Percentiles rank a stretch among this genome's conserved stretches.
Conservation (phyloP, 805 yeast species). For the Yamadazyma akitaensis region DNA sequence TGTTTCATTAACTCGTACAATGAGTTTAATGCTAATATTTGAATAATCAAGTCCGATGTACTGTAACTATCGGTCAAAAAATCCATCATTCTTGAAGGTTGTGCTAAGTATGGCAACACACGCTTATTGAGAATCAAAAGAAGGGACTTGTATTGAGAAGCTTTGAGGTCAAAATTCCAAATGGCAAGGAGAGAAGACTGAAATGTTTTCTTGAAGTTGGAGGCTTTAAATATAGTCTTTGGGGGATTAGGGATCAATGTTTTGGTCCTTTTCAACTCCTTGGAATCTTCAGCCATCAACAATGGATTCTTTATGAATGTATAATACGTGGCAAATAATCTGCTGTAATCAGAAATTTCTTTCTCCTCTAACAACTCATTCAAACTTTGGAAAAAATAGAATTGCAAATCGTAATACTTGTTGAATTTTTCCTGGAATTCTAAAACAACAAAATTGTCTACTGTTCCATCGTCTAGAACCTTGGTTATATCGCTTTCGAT, state of each 20-base stretch:
- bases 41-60: slow-evolving; percentile 46
- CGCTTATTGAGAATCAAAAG: slow-evolving; percentile 76
- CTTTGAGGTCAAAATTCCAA: slow-evolving; percentile 47
- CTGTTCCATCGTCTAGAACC: slow-evolving; percentile 44
- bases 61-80: slow-evolving; percentile 85
- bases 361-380: slow-evolving; percentile 20
- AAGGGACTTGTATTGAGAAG: slow-evolving; percentile 63
- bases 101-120: slow-evolving; percentile 73
- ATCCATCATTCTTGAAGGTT: slow-evolving; percentile 87
- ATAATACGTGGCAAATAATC: slow-evolving; percentile 38
- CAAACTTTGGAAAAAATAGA: slow-evolving; percentile 59
- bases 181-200: slow-evolving; percentile 66
- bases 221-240: slow-evolving; percentile 32
- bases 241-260: slow-evolving; percentile 33
- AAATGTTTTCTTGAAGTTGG: slow-evolving; percentile 57
- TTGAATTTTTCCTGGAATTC: slow-evolving; percentile 56
- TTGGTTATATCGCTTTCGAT: slow-evolving; percentile 31
- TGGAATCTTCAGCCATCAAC: slow-evolving; percentile 19
- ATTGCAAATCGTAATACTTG: slow-evolving; percentile 74
- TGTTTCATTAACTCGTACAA: slow-evolving; percentile 79
- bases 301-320: slow-evolving; percentile 34
- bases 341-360: slow-evolving; percentile 16
- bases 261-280: slow-evolving; percentile 27
- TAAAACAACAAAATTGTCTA: slow-evolving; percentile 44
- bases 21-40: slow-evolving; percentile 82